Evolutionary conservation across 768 basidiomycete species (phyloP).

Genomic region (Coprinopsis cinerea): DNA sequence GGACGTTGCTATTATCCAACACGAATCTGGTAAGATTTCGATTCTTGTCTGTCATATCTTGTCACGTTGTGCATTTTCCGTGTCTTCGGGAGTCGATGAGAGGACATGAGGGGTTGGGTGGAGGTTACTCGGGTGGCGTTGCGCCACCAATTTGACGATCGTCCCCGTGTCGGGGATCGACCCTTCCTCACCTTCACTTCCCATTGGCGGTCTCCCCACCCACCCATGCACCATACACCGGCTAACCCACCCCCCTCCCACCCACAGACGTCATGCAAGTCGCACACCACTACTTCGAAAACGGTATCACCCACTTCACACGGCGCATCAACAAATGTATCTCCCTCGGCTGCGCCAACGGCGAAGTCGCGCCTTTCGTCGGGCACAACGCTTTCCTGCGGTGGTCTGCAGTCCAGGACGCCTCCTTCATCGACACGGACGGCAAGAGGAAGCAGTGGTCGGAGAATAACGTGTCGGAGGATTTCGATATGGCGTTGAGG

Average conservation of each 20-base stretch:
- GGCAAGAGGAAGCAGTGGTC: constrained; percentile 65
- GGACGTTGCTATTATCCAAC: constrained; percentile 84
- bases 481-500: constrained; percentile 72
- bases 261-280: constrained; percentile 77
- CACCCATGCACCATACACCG: neutral
- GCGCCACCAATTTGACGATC: too few relatives aligned
- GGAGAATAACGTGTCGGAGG: constrained; percentile 75
- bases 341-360: constrained; percentile 72
- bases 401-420: constrained; percentile 85
- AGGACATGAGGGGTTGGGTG: too few relatives aligned
- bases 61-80: too few relatives aligned
- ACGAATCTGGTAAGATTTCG: constrained; percentile 56
- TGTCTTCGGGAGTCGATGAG: too few relatives aligned
- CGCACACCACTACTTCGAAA: constrained; percentile 84
- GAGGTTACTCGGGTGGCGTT: too few relatives aligned
- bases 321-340: constrained; percentile 82
- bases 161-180: too few relatives aligned
- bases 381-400: constrained; percentile 85
- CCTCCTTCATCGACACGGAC: constrained; percentile 65
- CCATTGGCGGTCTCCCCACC: too few relatives aligned
- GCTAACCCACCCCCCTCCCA: neutral
- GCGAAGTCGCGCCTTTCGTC: constrained; percentile 78
- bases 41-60: constrained; percentile 1
- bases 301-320: constrained; percentile 86
- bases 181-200: too few relatives aligned